Base-by-base conservation (phyloP, 2,329 filamentous ascomycete species). In the Lachnellula subtilissima region DNA sequence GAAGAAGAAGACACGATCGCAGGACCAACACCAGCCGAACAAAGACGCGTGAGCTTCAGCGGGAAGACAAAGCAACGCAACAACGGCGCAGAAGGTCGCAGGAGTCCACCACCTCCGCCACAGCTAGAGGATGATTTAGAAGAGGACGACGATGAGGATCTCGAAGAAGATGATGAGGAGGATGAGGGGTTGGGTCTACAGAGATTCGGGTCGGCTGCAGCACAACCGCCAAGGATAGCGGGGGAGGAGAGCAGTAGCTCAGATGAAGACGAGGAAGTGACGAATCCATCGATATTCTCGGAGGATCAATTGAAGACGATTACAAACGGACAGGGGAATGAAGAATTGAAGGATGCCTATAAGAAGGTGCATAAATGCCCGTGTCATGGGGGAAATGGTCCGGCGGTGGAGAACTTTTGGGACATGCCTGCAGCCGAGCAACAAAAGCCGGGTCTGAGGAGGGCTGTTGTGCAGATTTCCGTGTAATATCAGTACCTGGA, bases 181-280 rank as follows among this genome's bases (percentile, higher is more conserved):
- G 61, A 56, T 8, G 57, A 54, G 17, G 58, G 51, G 7, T 50
- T 64, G 5, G 49, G 52, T 7, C 45, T 65, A 17, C 53, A 50
- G 19, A 35, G 63, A 39, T 65, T 65, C 22, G 57, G 47, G 7
- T 58, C 55, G 35, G 61, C 50, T 12, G 51, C 58, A 43, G 58
- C 55, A 23, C 53, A 58, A 36, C 58, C 60, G 25, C 63, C 63
- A 28, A 45, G 56, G n/a, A 61, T 65, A 53, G 32, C 60, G 22
- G 54, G 52, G 3, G 63, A 64, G 50, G 52, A 54, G 15, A 52
- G 45, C 12, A 39, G 53, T 11, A 53, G 52, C 19, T 52, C 43
- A 17, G 49, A 51, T 32, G 56, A 54, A 28, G 56, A 59, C 40
- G 52, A 50, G 19, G 55, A 59, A 39, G 57, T 51, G 17, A 51